These are phyloP conservation scores for Tulasnella sp. DNA, from an alignment of 768 basidiomycete species.

Conservation along the genomic window DNA sequence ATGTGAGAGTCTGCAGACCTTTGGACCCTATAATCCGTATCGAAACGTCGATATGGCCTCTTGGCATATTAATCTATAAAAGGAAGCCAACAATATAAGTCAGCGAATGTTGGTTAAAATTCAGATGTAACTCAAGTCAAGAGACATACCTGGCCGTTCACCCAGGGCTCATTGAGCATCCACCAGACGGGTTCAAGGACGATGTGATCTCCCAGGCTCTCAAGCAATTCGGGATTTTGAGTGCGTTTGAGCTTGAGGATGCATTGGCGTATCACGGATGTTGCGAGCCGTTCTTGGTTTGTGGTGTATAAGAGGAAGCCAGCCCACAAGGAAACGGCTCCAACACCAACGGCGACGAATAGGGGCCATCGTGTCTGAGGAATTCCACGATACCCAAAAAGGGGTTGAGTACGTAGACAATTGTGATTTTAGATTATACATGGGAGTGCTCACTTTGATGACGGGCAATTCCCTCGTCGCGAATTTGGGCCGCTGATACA, in stretches of 20 bases:
- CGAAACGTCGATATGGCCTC: constrained; percentile 12
- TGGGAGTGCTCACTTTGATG: constrained; percentile 13
- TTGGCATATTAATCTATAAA: constrained; percentile 14
- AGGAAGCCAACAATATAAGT: background rate
- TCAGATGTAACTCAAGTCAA: background rate
- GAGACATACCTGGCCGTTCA: constrained; percentile 16
- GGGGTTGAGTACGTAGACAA: no score
- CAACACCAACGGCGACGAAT: constrained; percentile 12
- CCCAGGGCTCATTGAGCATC: constrained; percentile 14
- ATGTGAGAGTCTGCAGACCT: background rate
- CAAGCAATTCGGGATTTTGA: constrained; percentile 5
- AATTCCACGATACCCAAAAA: background rate
- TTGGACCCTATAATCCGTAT: constrained; percentile 16
- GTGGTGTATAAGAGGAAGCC: constrained; percentile 18
- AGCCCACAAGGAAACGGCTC: constrained; percentile 16
- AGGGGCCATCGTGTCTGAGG: constrained; percentile 12
- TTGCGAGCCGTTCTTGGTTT: constrained; percentile 19
- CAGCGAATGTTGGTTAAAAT: background rate
- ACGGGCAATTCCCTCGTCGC: constrained; percentile 11
- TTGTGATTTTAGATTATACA: no score
- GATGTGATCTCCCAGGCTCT: constrained; percentile 13
- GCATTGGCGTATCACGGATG: constrained; percentile 18
- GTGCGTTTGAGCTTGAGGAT: constrained; percentile 5
- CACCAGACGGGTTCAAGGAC: constrained; percentile 17
- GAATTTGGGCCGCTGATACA: constrained; percentile 11